Base-by-base conservation (phyloP, 352 stramenopile species). In the Globisporangium middletonii region DNA sequence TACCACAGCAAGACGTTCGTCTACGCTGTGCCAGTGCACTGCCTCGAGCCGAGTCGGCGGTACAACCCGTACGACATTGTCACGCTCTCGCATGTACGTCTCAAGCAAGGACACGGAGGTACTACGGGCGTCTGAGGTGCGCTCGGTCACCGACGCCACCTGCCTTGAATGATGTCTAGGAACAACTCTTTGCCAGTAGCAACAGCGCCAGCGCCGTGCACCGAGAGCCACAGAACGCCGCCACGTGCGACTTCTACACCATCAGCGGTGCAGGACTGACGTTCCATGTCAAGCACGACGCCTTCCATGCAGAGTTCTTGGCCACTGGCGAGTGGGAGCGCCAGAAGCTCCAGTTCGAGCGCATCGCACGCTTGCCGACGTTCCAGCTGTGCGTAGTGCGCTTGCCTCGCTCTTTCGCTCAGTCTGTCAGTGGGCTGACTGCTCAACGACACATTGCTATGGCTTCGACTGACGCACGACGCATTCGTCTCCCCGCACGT, bases 41-140 rank as follows among this genome's bases (percentile, higher is more conserved):
- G 69, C 27, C 56, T 92, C 7, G 64, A 87, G n/a, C 50, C 46
- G 3, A 64, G 61, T 6, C 53, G 71, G 0, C 65, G 59, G 12
- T 89, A 89, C 55, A 77, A 92, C 28, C 82, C 82, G 1, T 92
- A 89, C 63, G 69, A 88, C 27, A 78, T 92, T 41, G 61, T 77
- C 44, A 72, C 69, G 9, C 61, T 92, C 6, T 73, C 82, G 0
- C 75, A 86, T 64, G 81, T 89, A 71, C 27, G 66, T 47, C 44
- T 61, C 16, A 16, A 13, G 3, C 45, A 11, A 33, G 19, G 11
- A 5, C 18, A 6, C 35, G 19, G 30, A 35, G 3, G 3, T 35
- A 35, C 30, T 35, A 35, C 3, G 30, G 7, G 30, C 3, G 30
- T 4, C 3, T 35, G 30, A 35, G 30, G 30, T 37, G 28, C 23